Evolutionary conservation across 768 basidiomycete genomes (phyloP).

Genomic region (Mycena belliarum): DNA sequence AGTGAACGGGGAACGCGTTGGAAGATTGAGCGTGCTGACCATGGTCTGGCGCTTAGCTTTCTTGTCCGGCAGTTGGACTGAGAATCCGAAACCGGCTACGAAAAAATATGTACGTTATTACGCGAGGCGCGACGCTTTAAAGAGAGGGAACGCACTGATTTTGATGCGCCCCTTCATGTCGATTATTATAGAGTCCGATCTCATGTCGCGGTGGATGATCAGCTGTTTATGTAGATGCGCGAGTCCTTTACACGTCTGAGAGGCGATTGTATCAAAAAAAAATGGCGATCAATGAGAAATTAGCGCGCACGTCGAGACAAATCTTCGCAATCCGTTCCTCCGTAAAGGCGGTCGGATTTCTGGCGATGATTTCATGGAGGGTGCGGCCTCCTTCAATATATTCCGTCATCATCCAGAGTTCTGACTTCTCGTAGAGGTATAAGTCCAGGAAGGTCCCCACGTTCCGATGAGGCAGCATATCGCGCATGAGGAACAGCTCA

Average conservation of each 20-base stretch:
- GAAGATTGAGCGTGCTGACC: conserved; percentile 57
- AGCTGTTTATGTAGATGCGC: conserved; percentile 70
- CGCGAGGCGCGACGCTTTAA: no score
- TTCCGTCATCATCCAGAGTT: conserved; percentile 81
- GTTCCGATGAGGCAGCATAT: conserved; percentile 72
- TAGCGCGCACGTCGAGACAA: conserved; percentile 56
- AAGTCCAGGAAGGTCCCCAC: conserved; percentile 74
- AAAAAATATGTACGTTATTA: background rate
- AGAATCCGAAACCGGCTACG: conserved; percentile 72
- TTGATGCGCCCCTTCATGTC: conserved; percentile 73
- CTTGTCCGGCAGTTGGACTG: conserved; percentile 70
- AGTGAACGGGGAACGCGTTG: conserved; percentile 11
- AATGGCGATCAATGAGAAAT: background rate
- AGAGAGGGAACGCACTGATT: conserved; percentile 58
- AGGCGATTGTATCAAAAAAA: no score
- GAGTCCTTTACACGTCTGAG: conserved; percentile 66
- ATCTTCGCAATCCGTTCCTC: conserved; percentile 73
- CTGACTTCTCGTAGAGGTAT: conserved; percentile 61
- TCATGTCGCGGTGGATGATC: conserved; percentile 77
- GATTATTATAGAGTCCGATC: conserved; percentile 72
- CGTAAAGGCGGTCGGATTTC: conserved; percentile 55
- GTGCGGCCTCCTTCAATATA: conserved; percentile 72
- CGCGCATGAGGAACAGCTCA: conserved; percentile 81
- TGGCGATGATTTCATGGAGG: conserved; percentile 76
- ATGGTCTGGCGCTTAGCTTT: conserved; percentile 76